Conservation (phyloP, 768 basidiomycete species). For the Lyophyllum shimeji region DNA sequence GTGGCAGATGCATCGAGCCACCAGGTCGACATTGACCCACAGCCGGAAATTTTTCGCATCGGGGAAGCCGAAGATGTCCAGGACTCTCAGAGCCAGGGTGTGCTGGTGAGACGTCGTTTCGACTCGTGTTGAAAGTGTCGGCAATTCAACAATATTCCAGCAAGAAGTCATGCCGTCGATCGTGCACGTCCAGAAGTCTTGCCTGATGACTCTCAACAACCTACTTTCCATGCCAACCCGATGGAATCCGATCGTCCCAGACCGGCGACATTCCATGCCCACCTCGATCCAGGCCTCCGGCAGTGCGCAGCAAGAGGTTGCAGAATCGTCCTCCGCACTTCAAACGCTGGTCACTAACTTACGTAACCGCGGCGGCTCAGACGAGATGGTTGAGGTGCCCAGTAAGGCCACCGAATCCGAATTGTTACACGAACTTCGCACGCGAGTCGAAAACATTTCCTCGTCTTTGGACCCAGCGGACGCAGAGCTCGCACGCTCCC, state of each 20-base stretch:
- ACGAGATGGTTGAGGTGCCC: conserved; percentile 47
- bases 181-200: conserved; percentile 68
- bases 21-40: background rate
- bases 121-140: background rate
- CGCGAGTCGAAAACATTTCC: conserved; percentile 50
- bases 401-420: conserved; percentile 42
- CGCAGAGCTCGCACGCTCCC: conserved; percentile 61
- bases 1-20: background rate
- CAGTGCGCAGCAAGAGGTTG: conserved; percentile 24
- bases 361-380: conserved; percentile 43
- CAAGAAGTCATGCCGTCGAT: conserved; percentile 73
- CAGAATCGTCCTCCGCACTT: conserved; percentile 48
- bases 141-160: conserved; percentile 29
- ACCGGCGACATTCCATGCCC: conserved; percentile 63
- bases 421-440: conserved; percentile 59
- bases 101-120: conserved; percentile 11
- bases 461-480: conserved; percentile 47
- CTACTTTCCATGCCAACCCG: conserved; percentile 53
- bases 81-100: conserved; percentile 9
- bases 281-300: conserved; percentile 35
- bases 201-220: conserved; percentile 70
- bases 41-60: conserved; percentile 10
- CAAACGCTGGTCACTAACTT: conserved; percentile 64
- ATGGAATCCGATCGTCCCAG: conserved; percentile 58
- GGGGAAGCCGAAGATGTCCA: conserved; percentile 5